These are phyloP conservation scores for Leptographium galeiforme DNA, from an alignment of 2,329 filamentous ascomycete species.

Conservation along the genomic window DNA sequence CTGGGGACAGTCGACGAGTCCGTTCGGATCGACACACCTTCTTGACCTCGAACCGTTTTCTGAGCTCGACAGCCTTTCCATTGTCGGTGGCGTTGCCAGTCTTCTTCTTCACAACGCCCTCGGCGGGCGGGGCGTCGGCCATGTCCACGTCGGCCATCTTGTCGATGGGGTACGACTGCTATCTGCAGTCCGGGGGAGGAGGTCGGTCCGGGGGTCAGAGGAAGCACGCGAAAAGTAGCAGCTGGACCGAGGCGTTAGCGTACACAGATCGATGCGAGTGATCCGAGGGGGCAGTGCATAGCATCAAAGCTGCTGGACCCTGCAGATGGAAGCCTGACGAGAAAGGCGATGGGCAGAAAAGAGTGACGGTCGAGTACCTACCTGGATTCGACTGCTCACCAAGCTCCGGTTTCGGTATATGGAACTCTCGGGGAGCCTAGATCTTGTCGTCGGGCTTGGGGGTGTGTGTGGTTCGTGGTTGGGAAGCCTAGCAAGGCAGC, in stretches of 20 bases:
- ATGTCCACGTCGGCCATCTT: constrained; percentile 92
- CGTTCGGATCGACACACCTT: constrained; percentile 49
- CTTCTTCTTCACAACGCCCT: constrained; percentile 41
- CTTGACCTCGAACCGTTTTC: constrained; percentile 97
- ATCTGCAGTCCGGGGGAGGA: background rate
- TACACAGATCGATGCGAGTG: background rate
- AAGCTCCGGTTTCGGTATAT: too few relatives aligned
- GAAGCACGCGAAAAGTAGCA: background rate
- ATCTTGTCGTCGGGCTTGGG: too few relatives aligned
- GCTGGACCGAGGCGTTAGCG: background rate
- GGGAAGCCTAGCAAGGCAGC: background rate
- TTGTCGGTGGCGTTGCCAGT: constrained; percentile 26
- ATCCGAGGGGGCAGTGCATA: background rate
- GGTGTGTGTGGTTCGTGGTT: background rate
- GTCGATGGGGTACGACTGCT: background rate
- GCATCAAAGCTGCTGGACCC: background rate
- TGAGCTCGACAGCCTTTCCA: constrained; percentile 46
- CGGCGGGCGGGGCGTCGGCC: constrained; percentile 61
- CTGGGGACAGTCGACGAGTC: background rate
- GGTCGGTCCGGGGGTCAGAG: background rate
- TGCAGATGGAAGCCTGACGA: too few relatives aligned
- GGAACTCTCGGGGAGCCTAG: too few relatives aligned
- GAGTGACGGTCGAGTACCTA: background rate
- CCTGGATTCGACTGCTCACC: too few relatives aligned
- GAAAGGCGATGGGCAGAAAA: too few relatives aligned